Evolutionary conservation across 2,329 filamentous ascomycete genomes (phyloP), one percentile per base, ranked within the genome.

Genomic region (Chlorencoelia australis): DNA sequence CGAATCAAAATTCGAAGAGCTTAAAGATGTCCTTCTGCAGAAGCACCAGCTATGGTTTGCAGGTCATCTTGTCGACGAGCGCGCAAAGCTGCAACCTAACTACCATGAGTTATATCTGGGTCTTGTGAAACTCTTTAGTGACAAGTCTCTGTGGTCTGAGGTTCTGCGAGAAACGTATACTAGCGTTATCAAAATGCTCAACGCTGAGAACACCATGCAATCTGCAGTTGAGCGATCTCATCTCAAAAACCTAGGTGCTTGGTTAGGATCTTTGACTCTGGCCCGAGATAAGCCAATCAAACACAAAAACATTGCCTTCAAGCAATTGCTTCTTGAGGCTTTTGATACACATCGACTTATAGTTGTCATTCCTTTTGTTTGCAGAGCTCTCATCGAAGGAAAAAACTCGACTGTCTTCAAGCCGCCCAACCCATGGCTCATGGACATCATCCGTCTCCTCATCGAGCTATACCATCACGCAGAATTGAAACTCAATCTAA

Each of bases 1-100:
- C 13, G 77, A 84, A 35, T 72, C 80, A 26, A 95, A 95, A 61
- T 80, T 89, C 52, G 70, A 71, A 35, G 87, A 95, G 48, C 72
- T 98, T 24, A 79, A 76, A 33, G 79, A 85, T 25, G 76, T 83
- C 29, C 64, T 98, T 31, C 78, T 86, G 33, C 75, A 82, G 35
- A 78, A 79, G 48, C 82, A 95, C 57, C 83, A 93, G 52, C 86
- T 93, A 55, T 98, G 91, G 91, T 98, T 98, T 55, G 91, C 93
- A 5, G 79, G 79, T 31, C 94, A 96, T 54, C 69, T 98, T 7
- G 91, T 98, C 3, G 89, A 95, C 54, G 85, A 95, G 57, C 85
- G 93, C 30, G 93, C 89, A 20, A 96, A 95, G 61, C 80, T 94
- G 67, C 89, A 98, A 57, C 88, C 89, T 5, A 98, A 98, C 59